Conservation (phyloP, 306 rosid genomes). For the Vigna nakashimae region DNA sequence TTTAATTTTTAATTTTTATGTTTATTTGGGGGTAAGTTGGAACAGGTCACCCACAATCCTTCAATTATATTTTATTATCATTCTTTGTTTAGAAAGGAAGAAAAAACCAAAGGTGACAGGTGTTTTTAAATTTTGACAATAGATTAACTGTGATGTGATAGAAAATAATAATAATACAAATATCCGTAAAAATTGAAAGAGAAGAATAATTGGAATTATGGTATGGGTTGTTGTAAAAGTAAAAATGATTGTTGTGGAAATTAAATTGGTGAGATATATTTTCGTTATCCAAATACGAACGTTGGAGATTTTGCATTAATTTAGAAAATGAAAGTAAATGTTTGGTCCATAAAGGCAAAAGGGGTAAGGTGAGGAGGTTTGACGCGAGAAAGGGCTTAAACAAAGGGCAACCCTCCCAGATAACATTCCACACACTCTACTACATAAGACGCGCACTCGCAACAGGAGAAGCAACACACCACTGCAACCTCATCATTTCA, state of each 20-base stretch:
- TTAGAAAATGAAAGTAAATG: not conserved
- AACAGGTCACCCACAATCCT: conserved; percentile 50
- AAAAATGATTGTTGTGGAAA: not conserved
- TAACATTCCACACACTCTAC: not conserved
- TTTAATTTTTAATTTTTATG: not conserved
- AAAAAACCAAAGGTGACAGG: not conserved
- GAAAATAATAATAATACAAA: not conserved
- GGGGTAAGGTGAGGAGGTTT: conserved; percentile 49
- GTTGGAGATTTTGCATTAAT: not conserved
- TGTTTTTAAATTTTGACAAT: not conserved
- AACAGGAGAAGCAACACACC: conserved; percentile 42
- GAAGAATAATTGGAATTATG: too few species aligned
- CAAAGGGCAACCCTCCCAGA: conserved; percentile 36
- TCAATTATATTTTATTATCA: conserved; percentile 3
- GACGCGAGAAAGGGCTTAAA: conserved; percentile 27
- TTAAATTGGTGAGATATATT: not conserved
- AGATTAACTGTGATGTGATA: not conserved
- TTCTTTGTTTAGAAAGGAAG: conserved; percentile 22
- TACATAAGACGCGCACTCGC: conserved; percentile 55
- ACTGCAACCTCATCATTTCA: conserved; percentile 70
- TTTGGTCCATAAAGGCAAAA: conserved; percentile 50
- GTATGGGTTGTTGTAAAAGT: not conserved
- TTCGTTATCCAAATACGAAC: not conserved
- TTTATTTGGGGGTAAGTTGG: conserved; percentile 42
- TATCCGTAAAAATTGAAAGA: not conserved